These are phyloP conservation scores for Verticillium zaregamsianum DNA, from an alignment of 2,329 filamentous ascomycete species.

Conservation along the genomic window DNA sequence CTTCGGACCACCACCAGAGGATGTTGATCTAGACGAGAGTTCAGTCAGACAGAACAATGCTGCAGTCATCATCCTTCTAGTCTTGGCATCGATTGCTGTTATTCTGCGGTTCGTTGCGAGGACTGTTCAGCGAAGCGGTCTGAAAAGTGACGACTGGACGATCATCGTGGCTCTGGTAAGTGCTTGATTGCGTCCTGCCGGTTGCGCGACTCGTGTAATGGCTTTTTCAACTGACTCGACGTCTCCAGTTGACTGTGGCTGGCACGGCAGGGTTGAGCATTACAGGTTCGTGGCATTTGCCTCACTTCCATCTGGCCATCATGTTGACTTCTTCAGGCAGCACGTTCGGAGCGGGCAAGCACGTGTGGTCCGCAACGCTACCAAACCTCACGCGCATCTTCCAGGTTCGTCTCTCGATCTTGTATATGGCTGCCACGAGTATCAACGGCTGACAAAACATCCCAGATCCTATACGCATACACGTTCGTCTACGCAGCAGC, in stretches of 20 bases:
- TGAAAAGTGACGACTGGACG: constrained; percentile 6
- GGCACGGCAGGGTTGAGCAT: constrained; percentile 8
- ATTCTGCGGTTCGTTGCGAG: constrained; percentile 3
- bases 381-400: not conserved
- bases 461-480: constrained; percentile 10
- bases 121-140: constrained; percentile 1
- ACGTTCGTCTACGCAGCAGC: constrained; percentile 11
- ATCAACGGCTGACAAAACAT: no score
- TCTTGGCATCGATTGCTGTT: constrained; percentile 3
- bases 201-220: no score
- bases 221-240: not conserved
- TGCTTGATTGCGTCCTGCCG: not conserved
- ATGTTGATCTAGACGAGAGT: no score
- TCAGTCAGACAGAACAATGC: no score
- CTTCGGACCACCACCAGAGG: no score
- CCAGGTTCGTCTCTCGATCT: not conserved
- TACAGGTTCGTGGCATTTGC: not conserved
- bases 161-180: constrained; percentile 5
- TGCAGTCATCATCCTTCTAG: constrained; percentile 2
- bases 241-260: not conserved
- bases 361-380: constrained; percentile 5
- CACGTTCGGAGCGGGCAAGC: constrained; percentile 3
- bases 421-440: no score
- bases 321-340: not conserved
- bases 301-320: no score